Evolutionary conservation across 768 basidiomycete species (phyloP).

Genomic region (Kwoniella shandongensis): DNA sequence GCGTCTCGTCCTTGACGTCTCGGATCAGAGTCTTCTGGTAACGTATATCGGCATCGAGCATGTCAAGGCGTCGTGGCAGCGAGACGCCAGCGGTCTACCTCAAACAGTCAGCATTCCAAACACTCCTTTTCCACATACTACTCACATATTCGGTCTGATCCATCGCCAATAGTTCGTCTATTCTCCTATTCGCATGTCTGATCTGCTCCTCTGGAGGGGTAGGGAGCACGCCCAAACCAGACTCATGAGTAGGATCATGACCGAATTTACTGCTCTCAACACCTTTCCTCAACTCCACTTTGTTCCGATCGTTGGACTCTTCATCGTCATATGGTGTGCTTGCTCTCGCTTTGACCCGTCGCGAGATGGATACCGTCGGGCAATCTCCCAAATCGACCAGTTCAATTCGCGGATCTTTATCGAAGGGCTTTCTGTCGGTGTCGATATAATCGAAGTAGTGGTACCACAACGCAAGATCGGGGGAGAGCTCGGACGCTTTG

Average conservation of each 20-base stretch:
- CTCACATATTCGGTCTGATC: not conserved
- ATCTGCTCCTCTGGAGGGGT: constrained; percentile 70
- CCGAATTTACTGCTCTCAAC: constrained; percentile 69
- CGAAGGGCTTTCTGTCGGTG: constrained; percentile 64
- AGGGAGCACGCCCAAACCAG: constrained; percentile 70
- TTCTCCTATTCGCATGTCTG: constrained; percentile 61
- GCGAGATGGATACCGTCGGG: constrained; percentile 80
- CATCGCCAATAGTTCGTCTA: constrained; percentile 56
- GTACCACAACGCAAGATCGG: constrained; percentile 61
- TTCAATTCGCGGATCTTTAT: constrained; percentile 63
- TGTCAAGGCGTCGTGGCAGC: not conserved
- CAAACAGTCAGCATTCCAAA: no score
- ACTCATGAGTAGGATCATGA: constrained; percentile 75
- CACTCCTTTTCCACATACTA: no score
- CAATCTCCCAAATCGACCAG: constrained; percentile 72
- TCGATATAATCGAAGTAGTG: constrained; percentile 81
- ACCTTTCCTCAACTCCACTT: constrained; percentile 1
- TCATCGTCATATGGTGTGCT: constrained; percentile 16
- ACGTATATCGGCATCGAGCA: constrained; percentile 1
- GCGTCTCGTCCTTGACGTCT: no score
- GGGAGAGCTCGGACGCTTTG: constrained; percentile 33
- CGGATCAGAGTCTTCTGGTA: constrained; percentile 3
- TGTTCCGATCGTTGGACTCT: not conserved
- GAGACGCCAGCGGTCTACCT: constrained; percentile 11
- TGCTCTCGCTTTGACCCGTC: constrained; percentile 32